Evolutionary conservation across 495 filamentous ascomycete species (phyloP).

Genomic region (Podospora pseudocomata): DNA sequence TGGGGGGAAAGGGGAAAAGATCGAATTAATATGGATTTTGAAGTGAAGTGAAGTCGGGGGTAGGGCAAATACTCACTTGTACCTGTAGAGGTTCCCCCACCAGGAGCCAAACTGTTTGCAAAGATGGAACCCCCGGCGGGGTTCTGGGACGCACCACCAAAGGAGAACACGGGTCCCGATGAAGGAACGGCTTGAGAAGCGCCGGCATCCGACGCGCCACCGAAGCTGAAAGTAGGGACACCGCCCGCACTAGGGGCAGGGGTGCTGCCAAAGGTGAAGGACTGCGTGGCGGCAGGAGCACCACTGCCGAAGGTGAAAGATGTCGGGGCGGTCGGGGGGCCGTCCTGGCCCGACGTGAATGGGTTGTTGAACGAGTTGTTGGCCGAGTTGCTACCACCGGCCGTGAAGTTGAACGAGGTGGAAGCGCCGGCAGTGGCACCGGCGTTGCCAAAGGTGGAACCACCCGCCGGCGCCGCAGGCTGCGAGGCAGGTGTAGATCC

Average conservation of each 20-base stretch:
- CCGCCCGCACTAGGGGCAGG: conserved; percentile 9
- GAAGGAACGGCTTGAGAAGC: conserved; percentile 6
- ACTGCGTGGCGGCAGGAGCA: conserved; percentile 19
- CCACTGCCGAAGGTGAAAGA: conserved; percentile 41
- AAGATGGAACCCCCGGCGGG: conserved; percentile 29
- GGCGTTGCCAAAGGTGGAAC: conserved; percentile 24
- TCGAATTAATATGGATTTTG: conserved; percentile 28
- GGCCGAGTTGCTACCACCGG: conserved; percentile 27
- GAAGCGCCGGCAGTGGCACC: conserved; percentile 5
- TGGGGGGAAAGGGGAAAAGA: conserved; percentile 14
- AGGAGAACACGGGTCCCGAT: conserved; percentile 19
- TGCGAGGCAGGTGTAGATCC: conserved; percentile 21
- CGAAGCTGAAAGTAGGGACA: conserved; percentile 32
- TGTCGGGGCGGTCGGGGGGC: conserved; percentile 30
- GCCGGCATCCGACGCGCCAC: conserved; percentile 24
- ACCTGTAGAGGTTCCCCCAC: conserved; percentile 40
- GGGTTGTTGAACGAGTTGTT: conserved; percentile 39
- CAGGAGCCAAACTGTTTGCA: conserved; percentile 34
- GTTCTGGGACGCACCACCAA: conserved; percentile 22
- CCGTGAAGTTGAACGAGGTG: conserved; percentile 40
- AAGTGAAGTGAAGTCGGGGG: conserved; percentile 2
- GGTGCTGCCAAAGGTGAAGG: conserved; percentile 30
- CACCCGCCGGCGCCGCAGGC: conserved; percentile 9
- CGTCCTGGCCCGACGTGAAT: conserved; percentile 29
- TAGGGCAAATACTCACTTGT: conserved; percentile 36